phyloP scores from a whole-genome alignment of 345 rosid species.

The Bretschneidera sinensis region DNA sequence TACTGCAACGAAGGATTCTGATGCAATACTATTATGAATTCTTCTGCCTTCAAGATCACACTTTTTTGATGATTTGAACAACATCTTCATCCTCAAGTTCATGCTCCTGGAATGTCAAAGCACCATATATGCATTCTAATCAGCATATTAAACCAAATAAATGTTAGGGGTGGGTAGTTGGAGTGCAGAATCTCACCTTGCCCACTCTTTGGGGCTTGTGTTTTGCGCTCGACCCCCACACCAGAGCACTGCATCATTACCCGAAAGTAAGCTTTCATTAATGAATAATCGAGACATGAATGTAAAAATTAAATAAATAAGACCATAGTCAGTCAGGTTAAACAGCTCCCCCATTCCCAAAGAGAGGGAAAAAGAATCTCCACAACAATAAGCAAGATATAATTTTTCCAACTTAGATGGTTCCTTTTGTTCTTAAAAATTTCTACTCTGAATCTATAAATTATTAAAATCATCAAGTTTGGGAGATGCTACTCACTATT shows the following conservation, averaged over 20 bases:
- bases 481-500: constrained; percentile 61
- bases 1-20: too few species aligned
- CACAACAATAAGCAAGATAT: too few species aligned
- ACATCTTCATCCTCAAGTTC: constrained; percentile 99
- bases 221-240: constrained; percentile 97
- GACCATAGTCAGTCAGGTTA: too few species aligned
- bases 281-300: neutral
- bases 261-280: constrained; percentile 8
- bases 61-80: constrained; percentile 92
- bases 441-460: too few species aligned
- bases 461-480: neutral
- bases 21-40: neutral
- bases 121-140: neutral
- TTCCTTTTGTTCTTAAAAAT: too few species aligned
- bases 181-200: constrained; percentile 51
- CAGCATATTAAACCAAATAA: neutral
- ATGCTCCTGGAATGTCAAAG: constrained; percentile 59
- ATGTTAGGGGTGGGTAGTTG: neutral
- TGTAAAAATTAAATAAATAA: too few species aligned
- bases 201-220: constrained; percentile 99
- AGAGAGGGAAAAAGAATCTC: too few species aligned
- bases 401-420: too few species aligned
- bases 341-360: too few species aligned
- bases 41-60: constrained; percentile 26
- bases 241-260: constrained; percentile 62